Evolutionary conservation across 163 green algal species (phyloP).

Genomic region (Coccomyxa subellipsoidea): DNA sequence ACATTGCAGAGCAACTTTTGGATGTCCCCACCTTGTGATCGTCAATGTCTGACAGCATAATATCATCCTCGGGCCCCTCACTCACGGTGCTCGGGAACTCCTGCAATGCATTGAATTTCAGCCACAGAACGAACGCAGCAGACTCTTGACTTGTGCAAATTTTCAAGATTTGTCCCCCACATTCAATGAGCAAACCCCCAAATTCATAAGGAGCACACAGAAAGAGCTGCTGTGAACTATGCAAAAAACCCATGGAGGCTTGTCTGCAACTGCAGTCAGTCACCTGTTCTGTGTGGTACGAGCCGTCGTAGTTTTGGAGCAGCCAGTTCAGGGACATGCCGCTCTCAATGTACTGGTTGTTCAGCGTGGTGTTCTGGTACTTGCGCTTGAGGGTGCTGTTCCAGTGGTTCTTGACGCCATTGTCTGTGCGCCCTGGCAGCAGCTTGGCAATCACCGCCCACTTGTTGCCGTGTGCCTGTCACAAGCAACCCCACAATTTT

Average conservation of each 20-base stretch:
- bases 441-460: slow-evolving; percentile 65
- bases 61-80: neutral
- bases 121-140: neutral
- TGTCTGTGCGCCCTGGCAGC: slow-evolving; percentile 77
- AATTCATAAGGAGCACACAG: too few relatives aligned
- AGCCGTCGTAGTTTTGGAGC: neutral
- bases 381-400: slow-evolving; percentile 72
- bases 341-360: neutral
- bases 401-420: slow-evolving; percentile 88
- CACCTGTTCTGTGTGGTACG: neutral
- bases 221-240: too few relatives aligned
- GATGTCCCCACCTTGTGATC: neutral
- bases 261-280: too few relatives aligned
- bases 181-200: too few relatives aligned
- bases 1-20: neutral
- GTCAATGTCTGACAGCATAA: neutral
- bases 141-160: neutral
- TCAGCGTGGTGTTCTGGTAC: neutral
- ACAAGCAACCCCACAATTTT: neutral
- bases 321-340: neutral
- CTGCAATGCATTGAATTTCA: neutral
- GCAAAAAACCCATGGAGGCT: too few relatives aligned
- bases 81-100: neutral
- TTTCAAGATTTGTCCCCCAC: too few relatives aligned
- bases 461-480: slow-evolving; percentile 59